Evolutionary conservation across 2,329 filamentous ascomycete species (phyloP), one percentile per base, ranked within the genome.

Genomic region (Aspergillus texensis): DNA sequence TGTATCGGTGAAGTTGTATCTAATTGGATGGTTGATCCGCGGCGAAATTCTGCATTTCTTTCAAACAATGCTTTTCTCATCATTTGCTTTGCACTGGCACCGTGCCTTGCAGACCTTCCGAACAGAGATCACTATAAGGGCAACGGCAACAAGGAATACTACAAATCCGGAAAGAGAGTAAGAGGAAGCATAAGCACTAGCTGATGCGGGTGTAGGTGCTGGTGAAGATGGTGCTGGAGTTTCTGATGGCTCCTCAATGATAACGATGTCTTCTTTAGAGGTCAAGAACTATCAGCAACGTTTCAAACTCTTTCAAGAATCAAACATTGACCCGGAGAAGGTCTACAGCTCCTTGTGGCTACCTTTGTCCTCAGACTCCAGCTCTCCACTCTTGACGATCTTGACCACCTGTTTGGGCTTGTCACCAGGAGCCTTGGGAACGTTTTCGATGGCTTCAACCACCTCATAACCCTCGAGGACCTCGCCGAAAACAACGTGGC

Each of bases 401-500:
- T 86, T 90, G 75, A 91, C 83, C 5, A 83, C 77, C 77, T 85
- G 79, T 61, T 70, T 70, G 45, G 88, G 88, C 78, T 84, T 87
- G 79, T 89, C 86, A 64, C 81, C 80, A 26, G 77, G 67, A 60
- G 76, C 82, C 78, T 89, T 89, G 60, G 82, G 78, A 11, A 86
- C 81, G 70, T 88, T 87, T 79, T 90, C 85, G 68, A 91, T 87
- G 48, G 41, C 43, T 67, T 88, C 85, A 45, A 90, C 86, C 58
- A 90, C 74, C 9, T 90, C 87, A 75, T 88, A 88, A 68, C 88
- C 88, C 75, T 89, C 86, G 59, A 91, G 82, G 54, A 91, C 87
- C 75, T 90, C 88, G 66, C 88, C 88, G 73, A 90, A 91, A 68
- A 90, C 87, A 60, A 90, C 88, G 77, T 89, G 87, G 65, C 81